Conservation (phyloP, 2,329 filamentous ascomycete genomes). For the Eurotiales sp. region DNA sequence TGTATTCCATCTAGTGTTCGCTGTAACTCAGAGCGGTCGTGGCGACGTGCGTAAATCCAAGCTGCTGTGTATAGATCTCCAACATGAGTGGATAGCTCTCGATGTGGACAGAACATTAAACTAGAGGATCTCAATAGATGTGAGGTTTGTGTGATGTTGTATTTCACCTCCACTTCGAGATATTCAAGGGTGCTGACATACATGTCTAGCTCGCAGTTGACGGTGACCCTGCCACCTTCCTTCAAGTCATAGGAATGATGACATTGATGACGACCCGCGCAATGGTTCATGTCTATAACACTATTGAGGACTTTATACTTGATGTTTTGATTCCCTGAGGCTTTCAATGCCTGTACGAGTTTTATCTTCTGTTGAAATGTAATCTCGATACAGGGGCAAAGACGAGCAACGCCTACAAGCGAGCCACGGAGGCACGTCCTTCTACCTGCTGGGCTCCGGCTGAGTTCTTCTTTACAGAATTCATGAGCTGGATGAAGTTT, state of each 20-base stretch:
- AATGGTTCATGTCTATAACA: not conserved
- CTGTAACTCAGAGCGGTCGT: too few relatives aligned
- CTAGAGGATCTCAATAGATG: too few relatives aligned
- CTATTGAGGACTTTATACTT: not conserved
- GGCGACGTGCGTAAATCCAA: too few relatives aligned
- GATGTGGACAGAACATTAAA: not conserved
- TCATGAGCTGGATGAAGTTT: slow-evolving; percentile 1
- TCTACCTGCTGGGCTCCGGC: not conserved
- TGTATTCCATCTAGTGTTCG: not conserved
- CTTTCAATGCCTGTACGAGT: not conserved
- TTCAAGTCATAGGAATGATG: not conserved
- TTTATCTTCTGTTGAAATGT: slow-evolving; percentile 5
- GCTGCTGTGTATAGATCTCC: not conserved
- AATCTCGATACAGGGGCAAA: slow-evolving; percentile 6
- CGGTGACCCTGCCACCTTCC: rapidly evolving
- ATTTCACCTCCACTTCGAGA: not conserved
- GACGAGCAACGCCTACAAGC: not conserved
- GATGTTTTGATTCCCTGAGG: not conserved
- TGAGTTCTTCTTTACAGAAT: not conserved
- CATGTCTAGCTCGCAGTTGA: not conserved
- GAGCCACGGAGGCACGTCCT: not conserved
- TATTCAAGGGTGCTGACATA: not conserved
- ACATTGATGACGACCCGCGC: slow-evolving; percentile 1
- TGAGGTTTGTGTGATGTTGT: not conserved
- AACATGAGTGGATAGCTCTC: not conserved